phyloP scores from a whole-genome alignment of 805 yeast species.

The Candida sonorensis region DNA sequence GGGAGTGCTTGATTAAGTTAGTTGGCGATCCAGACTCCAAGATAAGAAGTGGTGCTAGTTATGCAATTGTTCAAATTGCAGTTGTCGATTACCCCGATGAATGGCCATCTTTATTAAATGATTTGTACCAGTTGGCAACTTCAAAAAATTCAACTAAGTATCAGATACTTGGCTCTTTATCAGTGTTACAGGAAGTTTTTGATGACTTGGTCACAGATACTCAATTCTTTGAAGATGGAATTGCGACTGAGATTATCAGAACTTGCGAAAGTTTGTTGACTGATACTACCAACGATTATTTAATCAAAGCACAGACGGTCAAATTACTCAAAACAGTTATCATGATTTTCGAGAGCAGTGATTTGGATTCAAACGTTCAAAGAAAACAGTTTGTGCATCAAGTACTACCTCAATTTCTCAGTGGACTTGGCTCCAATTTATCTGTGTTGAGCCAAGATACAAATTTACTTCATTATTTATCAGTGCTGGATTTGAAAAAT shows the following conservation, averaged over 20 bases:
- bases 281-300: conserved; percentile 17
- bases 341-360: conserved; percentile 45
- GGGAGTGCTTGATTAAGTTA: conserved; percentile 44
- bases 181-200: conserved; percentile 66
- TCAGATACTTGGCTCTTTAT: conserved; percentile 45
- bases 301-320: conserved; percentile 41
- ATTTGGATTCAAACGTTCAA: conserved; percentile 31
- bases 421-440: conserved; percentile 16
- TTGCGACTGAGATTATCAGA: conserved; percentile 48
- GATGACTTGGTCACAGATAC: conserved; percentile 83
- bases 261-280: conserved; percentile 40
- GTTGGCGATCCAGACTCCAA: conserved; percentile 46
- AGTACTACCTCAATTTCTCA: conserved; percentile 21
- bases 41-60: conserved; percentile 59
- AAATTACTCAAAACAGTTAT: conserved; percentile 48
- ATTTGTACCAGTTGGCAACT: conserved; percentile 33
- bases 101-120: conserved; percentile 70
- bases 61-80: conserved; percentile 77
- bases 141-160: conserved; percentile 25
- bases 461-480: conserved; percentile 5
- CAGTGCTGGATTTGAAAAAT: conserved; percentile 18
- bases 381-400: conserved; percentile 32
- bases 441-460: conserved; percentile 2
- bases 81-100: conserved; percentile 92
- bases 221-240: conserved; percentile 73